Evolutionary conservation across 371 early-diverging fungal genomes (phyloP), one percentile per base, ranked within the genome.

Genomic region (Mortierella sp.): DNA sequence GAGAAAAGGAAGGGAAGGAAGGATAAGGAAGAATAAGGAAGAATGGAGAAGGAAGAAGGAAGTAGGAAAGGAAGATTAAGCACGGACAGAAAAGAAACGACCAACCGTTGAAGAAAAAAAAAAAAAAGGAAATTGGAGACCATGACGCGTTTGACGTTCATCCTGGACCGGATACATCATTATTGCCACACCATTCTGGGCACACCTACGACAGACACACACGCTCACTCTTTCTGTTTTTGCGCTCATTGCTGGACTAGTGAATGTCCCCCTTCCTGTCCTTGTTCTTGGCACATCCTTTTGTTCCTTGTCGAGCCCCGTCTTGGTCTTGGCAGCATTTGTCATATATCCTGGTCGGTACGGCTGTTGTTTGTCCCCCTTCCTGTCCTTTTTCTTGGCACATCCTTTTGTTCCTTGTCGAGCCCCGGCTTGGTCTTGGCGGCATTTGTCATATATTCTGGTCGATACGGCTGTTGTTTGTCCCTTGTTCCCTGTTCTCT

Each of bases 121-220:
- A 41, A 41, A 41, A 35, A 21, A 32, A 35, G 38, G 32, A 35
- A 63, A 63, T 16, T 14, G 0, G 32, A 4, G 35, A 0, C 63
- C 38, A 68, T 68, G 68, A 68, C 68, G 41, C 68, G 68, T 38
- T 38, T 14, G 16, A 60, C 27, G n/a, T n/a, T n/a, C n/a, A 60
- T 60, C 32, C 35, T 10, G 11, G 38, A 18, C 12, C 29, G 35
- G 32, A 60, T 24, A 35, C 21, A 38, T 41, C 6, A 41, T 4
- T 2, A 41, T 4, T 41, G 41, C 41, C 41, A 41, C 41, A 41
- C 0, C 41, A 41, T 41, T 6, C 41, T 41, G 41, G 41, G 7
- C 4, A 38, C 4, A 38, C 38, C 38, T 38, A 4, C n/a, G n/a
- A n/a, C n/a, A 38, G 38, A 38, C 65, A 38, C 65, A 18, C 24